Evolutionary conservation across 2,329 filamentous ascomycete genomes (phyloP), one percentile per base, ranked within the genome.

Genomic region (Canariomyces notabilis): DNA sequence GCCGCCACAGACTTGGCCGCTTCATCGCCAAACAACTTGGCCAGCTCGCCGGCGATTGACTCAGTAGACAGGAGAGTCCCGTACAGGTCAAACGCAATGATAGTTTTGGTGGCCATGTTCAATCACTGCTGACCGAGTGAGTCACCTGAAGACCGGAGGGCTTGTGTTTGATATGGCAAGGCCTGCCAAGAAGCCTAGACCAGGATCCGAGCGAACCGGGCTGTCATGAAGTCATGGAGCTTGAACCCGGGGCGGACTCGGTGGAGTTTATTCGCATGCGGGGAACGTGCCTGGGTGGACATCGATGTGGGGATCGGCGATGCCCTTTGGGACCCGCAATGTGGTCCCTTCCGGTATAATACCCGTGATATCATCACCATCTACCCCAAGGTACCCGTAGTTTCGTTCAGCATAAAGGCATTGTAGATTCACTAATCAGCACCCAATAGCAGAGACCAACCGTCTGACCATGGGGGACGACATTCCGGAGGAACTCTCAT

Each of bases 41-140:
- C 73, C 11, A 89, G 67, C 49, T 81, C 71, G 29, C 72, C 65
- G 6, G 76, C 73, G 51, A 89, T 86, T 22, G 81, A 85, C 35
- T 80, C 77, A 2, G 85, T 87, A 8, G 83, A 87, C 5, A 89
- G 71, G 8, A 90, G 65, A 2, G 85, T 89, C 44, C 84, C 85
- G 63, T 89, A 89, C 2, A 87, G 71, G 58, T 90, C 85, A 53
- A 90, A 88, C 1, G 83, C 85, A 44, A 89, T 71, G 37, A 83
- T 66, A 14, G 61, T 67, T 36, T 64, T 67, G 47, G 52, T 59
- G 57, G 50, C 48, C 62, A 60, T 56, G 54, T 46, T 52, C 53
- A 41, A 16, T 8, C 34, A n/a, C 33, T 36, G 29, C 34, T 42
- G 5, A 36, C 37, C 52, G 44, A 41, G 42, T 51, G 48, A 50